Percentiles rank a stretch among this genome's conserved stretches.
Conservation (phyloP, 1,139 yeast species). For the Pichia inconspicua region DNA sequence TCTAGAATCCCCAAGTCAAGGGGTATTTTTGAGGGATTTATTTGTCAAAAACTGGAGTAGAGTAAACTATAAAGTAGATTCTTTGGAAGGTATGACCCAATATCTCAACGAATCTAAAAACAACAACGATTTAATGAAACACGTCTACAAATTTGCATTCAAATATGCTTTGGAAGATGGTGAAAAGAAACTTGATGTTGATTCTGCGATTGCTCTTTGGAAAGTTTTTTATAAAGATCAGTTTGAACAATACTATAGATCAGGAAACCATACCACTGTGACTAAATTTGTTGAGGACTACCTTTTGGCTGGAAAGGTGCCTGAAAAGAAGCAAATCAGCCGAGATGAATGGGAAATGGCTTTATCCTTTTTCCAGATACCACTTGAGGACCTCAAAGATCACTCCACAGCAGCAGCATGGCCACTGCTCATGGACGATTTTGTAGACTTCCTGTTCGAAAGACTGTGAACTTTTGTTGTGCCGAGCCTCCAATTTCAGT, state of each 20-base stretch:
- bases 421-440: slow-evolving; percentile 87
- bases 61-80: slow-evolving; percentile 16
- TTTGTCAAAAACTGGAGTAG: slow-evolving; percentile 54
- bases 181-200: slow-evolving; percentile 51
- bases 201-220: slow-evolving; percentile 77
- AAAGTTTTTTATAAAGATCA: slow-evolving; percentile 36
- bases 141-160: slow-evolving; percentile 66
- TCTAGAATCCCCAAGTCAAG: slow-evolving; percentile 58
- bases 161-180: slow-evolving; percentile 56
- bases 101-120: slow-evolving; percentile 27
- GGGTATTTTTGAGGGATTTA: slow-evolving; percentile 41
- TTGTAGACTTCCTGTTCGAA: slow-evolving; percentile 40
- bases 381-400: slow-evolving; percentile 31
- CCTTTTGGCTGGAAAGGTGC: slow-evolving; percentile 14
- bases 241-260: neutral
- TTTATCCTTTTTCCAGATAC: slow-evolving; percentile 53
- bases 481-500: neutral
- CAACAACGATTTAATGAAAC: slow-evolving; percentile 39
- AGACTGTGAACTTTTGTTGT: neutral
- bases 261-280: slow-evolving; percentile 4
- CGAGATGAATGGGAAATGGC: slow-evolving; percentile 85
- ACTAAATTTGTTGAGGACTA: slow-evolving; percentile 8
- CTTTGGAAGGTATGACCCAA: slow-evolving; percentile 43
- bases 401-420: slow-evolving; percentile 83
- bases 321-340: slow-evolving; percentile 40